Evolutionary conservation across 2,329 filamentous ascomycete species (phyloP).

Genomic region (Chaetomium globosum): DNA sequence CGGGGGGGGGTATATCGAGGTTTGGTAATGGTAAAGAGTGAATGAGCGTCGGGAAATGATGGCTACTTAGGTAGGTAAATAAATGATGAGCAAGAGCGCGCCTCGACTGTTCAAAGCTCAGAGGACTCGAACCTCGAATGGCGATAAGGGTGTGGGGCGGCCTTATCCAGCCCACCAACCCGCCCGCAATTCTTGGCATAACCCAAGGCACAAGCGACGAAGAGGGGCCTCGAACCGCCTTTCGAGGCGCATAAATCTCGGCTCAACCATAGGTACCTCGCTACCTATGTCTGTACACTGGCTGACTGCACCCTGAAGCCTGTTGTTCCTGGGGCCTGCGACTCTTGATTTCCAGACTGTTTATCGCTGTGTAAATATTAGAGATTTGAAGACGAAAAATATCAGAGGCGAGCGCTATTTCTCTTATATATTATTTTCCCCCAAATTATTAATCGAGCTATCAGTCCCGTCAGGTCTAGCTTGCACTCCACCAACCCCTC

Average conservation of each 20-base stretch:
- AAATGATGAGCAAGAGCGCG: background rate
- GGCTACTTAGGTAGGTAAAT: no score
- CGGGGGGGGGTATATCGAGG: background rate
- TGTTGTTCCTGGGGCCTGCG: no score
- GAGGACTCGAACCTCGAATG: background rate
- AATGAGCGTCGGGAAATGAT: background rate
- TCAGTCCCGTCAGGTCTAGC: background rate
- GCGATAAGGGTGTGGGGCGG: slow-evolving; percentile 9
- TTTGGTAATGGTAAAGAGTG: background rate
- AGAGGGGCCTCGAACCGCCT: background rate
- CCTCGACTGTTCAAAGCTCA: background rate
- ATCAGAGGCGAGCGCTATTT: background rate
- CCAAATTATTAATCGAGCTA: background rate
- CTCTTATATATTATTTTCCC: background rate
- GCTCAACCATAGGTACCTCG: background rate
- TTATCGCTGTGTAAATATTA: background rate
- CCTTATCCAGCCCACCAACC: background rate
- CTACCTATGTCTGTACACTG: no score
- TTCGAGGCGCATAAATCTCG: background rate
- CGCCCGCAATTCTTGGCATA: background rate
- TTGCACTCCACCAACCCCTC: slow-evolving; percentile 5
- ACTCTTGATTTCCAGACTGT: background rate
- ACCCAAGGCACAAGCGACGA: background rate
- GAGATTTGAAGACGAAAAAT: background rate
- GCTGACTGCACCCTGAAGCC: background rate